These are phyloP conservation scores for Coniella vitis DNA, from an alignment of 2,329 filamentous ascomycete genomes.

Conservation along the genomic window DNA sequence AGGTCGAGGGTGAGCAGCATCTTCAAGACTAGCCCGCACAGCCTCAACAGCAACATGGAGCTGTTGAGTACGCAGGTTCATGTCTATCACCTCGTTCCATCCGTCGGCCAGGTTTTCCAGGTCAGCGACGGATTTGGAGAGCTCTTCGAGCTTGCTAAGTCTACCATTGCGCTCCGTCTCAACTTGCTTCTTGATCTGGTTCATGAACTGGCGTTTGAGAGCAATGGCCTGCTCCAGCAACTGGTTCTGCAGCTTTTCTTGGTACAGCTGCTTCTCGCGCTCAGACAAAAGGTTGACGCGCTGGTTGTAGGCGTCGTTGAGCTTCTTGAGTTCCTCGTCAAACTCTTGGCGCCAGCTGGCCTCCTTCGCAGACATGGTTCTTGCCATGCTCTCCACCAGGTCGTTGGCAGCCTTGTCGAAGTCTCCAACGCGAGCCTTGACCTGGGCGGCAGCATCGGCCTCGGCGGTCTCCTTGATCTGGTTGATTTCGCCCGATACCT, in stretches of 20 bases:
- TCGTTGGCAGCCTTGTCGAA: conserved; percentile 85
- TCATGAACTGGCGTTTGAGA: conserved; percentile 77
- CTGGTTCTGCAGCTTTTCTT: conserved; percentile 76
- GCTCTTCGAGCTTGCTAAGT: conserved; percentile 75
- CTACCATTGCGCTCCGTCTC: conserved; percentile 84
- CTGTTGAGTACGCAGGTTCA: conserved; percentile 89
- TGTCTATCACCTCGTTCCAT: conserved; percentile 87
- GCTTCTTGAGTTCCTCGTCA: conserved; percentile 72
- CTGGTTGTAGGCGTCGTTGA: conserved; percentile 71
- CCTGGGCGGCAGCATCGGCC: conserved; percentile 66
- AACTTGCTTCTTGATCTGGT: conserved; percentile 71
- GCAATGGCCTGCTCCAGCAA: conserved; percentile 86
- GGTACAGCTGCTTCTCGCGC: conserved; percentile 70
- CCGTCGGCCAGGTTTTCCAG: conserved; percentile 81
- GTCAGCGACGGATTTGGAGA: conserved; percentile 70
- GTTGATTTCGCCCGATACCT: conserved; percentile 72
- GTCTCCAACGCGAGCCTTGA: conserved; percentile 63
- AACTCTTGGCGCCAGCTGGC: conserved; percentile 81
- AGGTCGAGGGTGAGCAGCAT: conserved; percentile 65
- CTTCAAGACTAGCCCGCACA: conserved; percentile 75
- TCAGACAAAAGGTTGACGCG: conserved; percentile 74
- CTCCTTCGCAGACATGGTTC: conserved; percentile 75
- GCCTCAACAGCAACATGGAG: conserved; percentile 93
- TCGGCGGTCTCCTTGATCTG: conserved; percentile 63
- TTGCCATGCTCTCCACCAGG: conserved; percentile 81